Conservation (phyloP, 768 basidiomycete genomes). For the Rhodosporidiobolus odoratus region DNA sequence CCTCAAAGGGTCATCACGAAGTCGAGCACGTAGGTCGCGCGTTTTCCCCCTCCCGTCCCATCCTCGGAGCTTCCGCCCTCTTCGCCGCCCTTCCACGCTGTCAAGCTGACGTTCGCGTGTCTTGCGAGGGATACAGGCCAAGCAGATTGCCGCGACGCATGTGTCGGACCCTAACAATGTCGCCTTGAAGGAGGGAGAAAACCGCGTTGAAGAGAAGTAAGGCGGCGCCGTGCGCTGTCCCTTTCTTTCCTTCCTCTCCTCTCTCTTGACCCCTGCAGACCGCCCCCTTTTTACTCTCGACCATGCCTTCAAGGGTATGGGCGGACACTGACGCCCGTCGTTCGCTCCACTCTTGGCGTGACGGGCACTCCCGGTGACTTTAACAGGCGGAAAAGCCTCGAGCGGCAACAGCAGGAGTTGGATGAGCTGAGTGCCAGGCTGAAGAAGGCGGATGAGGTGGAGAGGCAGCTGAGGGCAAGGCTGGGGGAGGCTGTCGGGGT, state of each 20-base stretch:
- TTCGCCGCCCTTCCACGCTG: not conserved
- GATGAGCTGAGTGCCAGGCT: constrained; percentile 1
- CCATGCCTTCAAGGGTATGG: no score
- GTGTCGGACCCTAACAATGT: not conserved
- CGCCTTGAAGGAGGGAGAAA: not conserved
- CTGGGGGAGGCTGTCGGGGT: constrained; percentile 1
- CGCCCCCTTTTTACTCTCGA: not conserved
- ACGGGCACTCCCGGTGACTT: no score
- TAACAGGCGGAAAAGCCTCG: not conserved
- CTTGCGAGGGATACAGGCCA: no score
- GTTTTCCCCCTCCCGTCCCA: not conserved
- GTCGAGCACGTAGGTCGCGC: constrained; percentile 7
- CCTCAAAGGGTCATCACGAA: not conserved
- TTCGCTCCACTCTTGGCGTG: no score
- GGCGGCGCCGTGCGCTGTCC: no score
- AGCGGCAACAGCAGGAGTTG: constrained; percentile 1
- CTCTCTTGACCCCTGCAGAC: no score
- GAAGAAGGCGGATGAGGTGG: not conserved
- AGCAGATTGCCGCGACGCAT: not conserved
- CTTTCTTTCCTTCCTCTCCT: not conserved
- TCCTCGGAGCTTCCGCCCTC: not conserved
- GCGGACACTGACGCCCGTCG: not conserved
- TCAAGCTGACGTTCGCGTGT: not conserved
- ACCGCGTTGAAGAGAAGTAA: not conserved
- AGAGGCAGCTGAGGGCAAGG: not conserved